Conservation (phyloP, 1,139 yeast genomes). For the Tardiomyces digboiensis region DNA sequence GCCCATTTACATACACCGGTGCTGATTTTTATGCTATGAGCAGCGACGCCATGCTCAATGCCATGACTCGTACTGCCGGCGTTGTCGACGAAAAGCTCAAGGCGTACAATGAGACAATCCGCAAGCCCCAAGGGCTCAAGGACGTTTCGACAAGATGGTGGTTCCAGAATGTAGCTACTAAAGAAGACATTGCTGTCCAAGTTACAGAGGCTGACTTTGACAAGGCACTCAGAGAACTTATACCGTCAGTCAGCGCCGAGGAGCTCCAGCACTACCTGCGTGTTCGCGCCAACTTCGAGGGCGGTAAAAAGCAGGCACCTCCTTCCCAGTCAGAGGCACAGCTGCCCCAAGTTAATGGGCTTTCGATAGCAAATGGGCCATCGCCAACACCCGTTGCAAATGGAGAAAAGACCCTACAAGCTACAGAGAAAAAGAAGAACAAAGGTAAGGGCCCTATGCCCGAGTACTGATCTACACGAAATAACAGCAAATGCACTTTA, state of each 20-base stretch:
- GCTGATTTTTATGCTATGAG: constrained; percentile 97
- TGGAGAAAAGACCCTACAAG: no score
- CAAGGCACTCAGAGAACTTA: constrained; percentile 60
- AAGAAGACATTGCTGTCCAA: constrained; percentile 55
- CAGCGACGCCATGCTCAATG: constrained; percentile 90
- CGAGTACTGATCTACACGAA: neutral
- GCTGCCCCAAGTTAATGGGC: no score
- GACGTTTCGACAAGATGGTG: constrained; percentile 68
- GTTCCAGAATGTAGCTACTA: constrained; percentile 77
- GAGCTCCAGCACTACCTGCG: constrained; percentile 74
- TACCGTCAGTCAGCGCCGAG: constrained; percentile 82
- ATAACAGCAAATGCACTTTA: no score
- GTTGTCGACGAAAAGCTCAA: constrained; percentile 61
- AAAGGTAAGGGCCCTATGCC: neutral
- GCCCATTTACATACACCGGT: constrained; percentile 90
- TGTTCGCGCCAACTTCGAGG: constrained; percentile 70
- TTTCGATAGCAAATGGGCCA: no score
- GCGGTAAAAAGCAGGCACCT: constrained; percentile 2
- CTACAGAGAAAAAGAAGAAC: neutral
- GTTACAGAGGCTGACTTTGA: constrained; percentile 67
- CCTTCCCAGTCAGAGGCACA: no score
- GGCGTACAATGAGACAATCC: constrained; percentile 38
- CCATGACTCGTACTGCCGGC: constrained; percentile 84
- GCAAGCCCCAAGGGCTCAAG: constrained; percentile 11
- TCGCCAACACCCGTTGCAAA: no score